phyloP scores from a whole-genome alignment of 495 filamentous ascomycete species.

The Neurospora cerealis region DNA sequence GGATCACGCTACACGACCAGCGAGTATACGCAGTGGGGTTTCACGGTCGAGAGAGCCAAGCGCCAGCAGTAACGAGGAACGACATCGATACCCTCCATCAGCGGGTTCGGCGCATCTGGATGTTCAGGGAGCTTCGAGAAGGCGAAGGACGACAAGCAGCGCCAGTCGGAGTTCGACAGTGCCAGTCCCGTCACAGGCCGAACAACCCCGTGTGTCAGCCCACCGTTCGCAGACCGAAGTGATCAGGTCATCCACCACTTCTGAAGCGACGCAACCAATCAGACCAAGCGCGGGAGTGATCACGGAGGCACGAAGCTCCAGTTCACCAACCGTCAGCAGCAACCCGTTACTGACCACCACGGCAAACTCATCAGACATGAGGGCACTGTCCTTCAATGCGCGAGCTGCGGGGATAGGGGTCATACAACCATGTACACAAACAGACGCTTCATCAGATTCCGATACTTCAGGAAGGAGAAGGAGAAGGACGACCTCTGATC shows the following conservation, averaged over 20 bases:
- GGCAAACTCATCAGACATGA: constrained; percentile 4
- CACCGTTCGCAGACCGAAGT: constrained; percentile 53
- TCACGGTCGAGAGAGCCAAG: constrained; percentile 31
- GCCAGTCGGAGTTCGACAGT: constrained; percentile 34
- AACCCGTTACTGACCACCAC: constrained; percentile 2
- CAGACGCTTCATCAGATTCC: neutral
- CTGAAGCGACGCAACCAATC: constrained; percentile 13
- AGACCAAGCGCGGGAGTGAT: constrained; percentile 27
- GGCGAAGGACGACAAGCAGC: constrained; percentile 31
- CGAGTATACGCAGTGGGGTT: constrained; percentile 26
- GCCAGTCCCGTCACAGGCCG: constrained; percentile 27
- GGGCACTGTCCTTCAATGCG: constrained; percentile 15
- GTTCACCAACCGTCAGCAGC: constrained; percentile 16
- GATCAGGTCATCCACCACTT: constrained; percentile 29
- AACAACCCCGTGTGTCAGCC: constrained; percentile 25
- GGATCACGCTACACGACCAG: constrained; percentile 21
- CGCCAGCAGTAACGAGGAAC: constrained; percentile 25
- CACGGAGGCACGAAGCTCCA: constrained; percentile 33
- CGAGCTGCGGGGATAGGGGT: constrained; percentile 14
- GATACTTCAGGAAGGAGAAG: constrained; percentile 1
- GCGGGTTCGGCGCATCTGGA: constrained; percentile 32
- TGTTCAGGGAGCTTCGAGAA: constrained; percentile 30
- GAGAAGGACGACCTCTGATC: neutral
- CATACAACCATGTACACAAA: constrained; percentile 9
- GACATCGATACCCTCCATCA: constrained; percentile 37